Evolutionary conservation across 352 stramenopile genomes (phyloP), one percentile per base, ranked within the genome.

Genomic region (Phytopythium cucurbitacearum): DNA sequence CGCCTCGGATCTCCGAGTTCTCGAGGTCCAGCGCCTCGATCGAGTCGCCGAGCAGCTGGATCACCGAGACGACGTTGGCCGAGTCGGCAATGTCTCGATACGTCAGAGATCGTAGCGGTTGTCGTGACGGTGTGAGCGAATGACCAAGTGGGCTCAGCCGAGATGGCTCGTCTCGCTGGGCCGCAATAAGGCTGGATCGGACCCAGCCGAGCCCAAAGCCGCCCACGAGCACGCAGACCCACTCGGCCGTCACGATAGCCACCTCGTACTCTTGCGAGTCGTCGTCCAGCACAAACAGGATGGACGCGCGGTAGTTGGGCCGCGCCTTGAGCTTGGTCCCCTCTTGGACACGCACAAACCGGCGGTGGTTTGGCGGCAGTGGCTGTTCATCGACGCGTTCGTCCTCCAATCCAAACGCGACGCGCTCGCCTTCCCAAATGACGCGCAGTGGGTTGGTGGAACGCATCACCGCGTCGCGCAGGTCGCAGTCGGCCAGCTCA

Each of bases 181-280:
- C 52, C 0, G 39, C 10, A 13, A 69, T 37, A 1, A 42, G 36
- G 0, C 11, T 39, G 1, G 15, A 21, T 7, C 49, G 55, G 0
- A 69, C 60, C 71, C 71, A 81, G 9, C 62, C 65, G 21, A 71
- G 57, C 0, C 71, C 68, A 36, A 56, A 60, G 9, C 71, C 71
- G 32, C 59, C 65, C n/a, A 71, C 60, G 10, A 81, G 56, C 47
- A 81, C 51, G 11, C 60, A 71, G 2, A 76, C 15, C 49, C 57
- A 68, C 38, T 59, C 53, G 5, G 40, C 50, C n/a, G 64, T 15
- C 16, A 45, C 43, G 12, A 68, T 54, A 13, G 70, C 51, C 36
- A 74, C 51, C 41, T 81, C 71, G 48, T 74, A 71, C 47, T 75
- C 67, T 4, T 62, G 52, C 9, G 44, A 28, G 37, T 59, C 16